phyloP scores from a whole-genome alignment of 2,329 filamentous ascomycete species.

The Xylariaceae sp. region DNA sequence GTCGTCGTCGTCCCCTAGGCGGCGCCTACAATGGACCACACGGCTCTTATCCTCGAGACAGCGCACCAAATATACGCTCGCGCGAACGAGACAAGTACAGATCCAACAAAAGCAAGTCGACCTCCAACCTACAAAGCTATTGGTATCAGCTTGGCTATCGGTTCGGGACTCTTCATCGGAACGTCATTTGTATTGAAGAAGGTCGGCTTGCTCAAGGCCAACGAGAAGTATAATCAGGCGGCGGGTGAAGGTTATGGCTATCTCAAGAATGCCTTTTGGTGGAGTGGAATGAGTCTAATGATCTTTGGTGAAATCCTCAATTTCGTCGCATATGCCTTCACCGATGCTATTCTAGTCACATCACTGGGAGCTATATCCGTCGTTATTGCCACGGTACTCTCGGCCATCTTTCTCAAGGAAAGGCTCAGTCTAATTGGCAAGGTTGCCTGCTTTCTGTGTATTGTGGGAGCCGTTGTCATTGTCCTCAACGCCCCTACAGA shows the following conservation, averaged over 20 bases:
- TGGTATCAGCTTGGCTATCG: conserved; percentile 83
- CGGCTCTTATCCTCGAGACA: conserved; percentile 45
- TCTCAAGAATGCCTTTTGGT: conserved; percentile 94
- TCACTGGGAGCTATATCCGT: conserved; percentile 90
- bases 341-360: conserved; percentile 94
- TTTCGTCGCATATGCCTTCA: conserved; percentile 95
- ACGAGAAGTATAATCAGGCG: conserved; percentile 94
- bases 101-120: conserved; percentile 43
- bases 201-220: conserved; percentile 86
- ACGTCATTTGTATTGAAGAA: conserved; percentile 97
- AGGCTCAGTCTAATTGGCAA: conserved; percentile 94
- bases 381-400: conserved; percentile 89
- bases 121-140: conserved; percentile 78
- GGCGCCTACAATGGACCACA: conserved; percentile 45
- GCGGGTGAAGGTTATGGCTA: conserved; percentile 97
- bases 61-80: conserved; percentile 50
- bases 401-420: conserved; percentile 95
- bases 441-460: conserved; percentile 93
- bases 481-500: conserved; percentile 90
- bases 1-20: conserved; percentile 9
- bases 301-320: conserved; percentile 97
- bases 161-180: conserved; percentile 91
- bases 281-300: conserved; percentile 95
- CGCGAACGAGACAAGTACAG: conserved; percentile 46
- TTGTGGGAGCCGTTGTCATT: conserved; percentile 91